Conservation (phyloP, 2,329 filamentous ascomycete species). For the Fusarium ramigenum region DNA sequence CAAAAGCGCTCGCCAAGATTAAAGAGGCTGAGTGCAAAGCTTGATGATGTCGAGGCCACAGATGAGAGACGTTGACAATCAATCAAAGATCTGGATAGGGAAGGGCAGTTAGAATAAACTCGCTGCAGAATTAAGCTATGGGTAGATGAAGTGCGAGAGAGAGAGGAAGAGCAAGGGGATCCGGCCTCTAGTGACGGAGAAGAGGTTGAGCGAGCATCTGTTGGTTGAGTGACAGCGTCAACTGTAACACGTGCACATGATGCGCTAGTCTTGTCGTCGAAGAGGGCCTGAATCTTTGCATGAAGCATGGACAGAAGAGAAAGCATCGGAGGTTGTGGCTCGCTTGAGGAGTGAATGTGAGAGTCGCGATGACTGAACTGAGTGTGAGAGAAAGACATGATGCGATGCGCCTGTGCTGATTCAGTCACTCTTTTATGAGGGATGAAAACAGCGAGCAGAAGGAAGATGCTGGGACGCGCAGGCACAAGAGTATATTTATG, state of each 20-base stretch:
- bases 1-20: slow-evolving; percentile 21
- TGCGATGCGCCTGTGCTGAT: slow-evolving; percentile 28
- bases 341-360: slow-evolving; percentile 27
- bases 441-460: slow-evolving; percentile 3
- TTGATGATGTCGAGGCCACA: slow-evolving; percentile 35
- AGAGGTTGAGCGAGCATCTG: slow-evolving; percentile 11
- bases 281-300: slow-evolving; percentile 6
- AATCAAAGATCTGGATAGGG: slow-evolving; percentile 34
- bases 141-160: slow-evolving; percentile 15
- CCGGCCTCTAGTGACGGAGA: not conserved
- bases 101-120: slow-evolving; percentile 36
- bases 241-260: slow-evolving; percentile 11
- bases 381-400: not conserved
- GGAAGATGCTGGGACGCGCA: not conserved
- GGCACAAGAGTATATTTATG: not conserved
- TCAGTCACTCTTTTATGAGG: slow-evolving; percentile 34
- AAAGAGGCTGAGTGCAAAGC: slow-evolving; percentile 10
- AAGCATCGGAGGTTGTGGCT: not conserved
- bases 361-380: slow-evolving; percentile 22
- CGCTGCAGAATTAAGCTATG: not conserved
- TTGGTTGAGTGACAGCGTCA: not conserved
- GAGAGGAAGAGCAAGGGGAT: not conserved
- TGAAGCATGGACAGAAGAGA: not conserved
- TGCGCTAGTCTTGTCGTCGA: slow-evolving; percentile 12
- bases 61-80: slow-evolving; percentile 35